Percentiles rank a stretch among this genome's conserved stretches.
Conservation (phyloP, 768 basidiomycete species). For the Mrakia blollopis region DNA sequence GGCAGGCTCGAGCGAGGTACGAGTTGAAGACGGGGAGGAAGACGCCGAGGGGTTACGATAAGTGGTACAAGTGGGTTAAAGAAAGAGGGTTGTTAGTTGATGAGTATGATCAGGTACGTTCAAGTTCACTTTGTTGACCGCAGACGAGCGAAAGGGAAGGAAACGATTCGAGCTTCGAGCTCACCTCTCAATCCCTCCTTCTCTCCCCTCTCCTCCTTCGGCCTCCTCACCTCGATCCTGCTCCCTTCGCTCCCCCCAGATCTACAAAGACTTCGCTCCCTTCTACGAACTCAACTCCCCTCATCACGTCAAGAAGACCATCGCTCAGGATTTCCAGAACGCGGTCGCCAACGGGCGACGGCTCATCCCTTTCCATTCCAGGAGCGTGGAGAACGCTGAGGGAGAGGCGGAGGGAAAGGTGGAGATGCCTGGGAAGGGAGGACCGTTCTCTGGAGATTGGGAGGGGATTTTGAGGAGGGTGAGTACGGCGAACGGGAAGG, state of each 20-base stretch:
- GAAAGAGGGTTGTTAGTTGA: conserved; percentile 15
- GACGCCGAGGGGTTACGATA: conserved; percentile 4
- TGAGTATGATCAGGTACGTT: conserved; percentile 24
- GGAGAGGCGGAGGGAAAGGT: background rate
- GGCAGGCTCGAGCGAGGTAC: conserved; percentile 14
- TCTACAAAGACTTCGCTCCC: conserved; percentile 19
- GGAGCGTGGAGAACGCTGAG: no score
- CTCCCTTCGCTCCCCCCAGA: background rate
- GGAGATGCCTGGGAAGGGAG: background rate
- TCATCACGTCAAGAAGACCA: conserved; percentile 9
- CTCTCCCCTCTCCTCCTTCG: background rate
- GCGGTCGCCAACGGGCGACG: background rate
- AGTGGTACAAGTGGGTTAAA: conserved; percentile 14
- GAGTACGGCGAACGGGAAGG: background rate
- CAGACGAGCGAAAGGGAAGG: no score
- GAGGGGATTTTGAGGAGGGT: background rate
- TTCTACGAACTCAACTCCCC: conserved; percentile 16
- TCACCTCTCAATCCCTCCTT: background rate
- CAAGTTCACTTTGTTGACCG: no score
- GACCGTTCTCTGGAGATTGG: conserved; percentile 5
- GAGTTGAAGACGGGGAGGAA: conserved; percentile 24
- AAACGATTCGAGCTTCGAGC: no score
- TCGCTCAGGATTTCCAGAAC: background rate
- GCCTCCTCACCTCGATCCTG: background rate
- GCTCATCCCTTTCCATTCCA: background rate